Evolutionary conservation across 78 protist species (phyloP).

Genomic region (Dictyostelium purpureum): DNA sequence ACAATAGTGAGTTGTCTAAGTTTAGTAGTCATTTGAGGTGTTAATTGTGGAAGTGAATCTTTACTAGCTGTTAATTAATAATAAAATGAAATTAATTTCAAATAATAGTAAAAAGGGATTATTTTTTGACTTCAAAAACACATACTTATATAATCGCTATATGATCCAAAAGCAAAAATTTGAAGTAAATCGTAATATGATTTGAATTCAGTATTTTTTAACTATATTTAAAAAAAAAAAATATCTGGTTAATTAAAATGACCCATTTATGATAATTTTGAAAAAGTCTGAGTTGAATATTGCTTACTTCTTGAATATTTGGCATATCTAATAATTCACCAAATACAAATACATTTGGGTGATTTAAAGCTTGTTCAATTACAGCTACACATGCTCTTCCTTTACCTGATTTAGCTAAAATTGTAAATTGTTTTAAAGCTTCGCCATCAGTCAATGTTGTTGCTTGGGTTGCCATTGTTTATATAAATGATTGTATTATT

Average conservation of each 20-base stretch:
- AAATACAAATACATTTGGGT: slow-evolving; percentile 81
- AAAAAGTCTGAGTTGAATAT: background rate
- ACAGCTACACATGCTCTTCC: slow-evolving; percentile 77
- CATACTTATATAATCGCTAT: slow-evolving; percentile 28
- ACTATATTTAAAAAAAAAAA: background rate
- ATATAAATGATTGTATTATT: background rate
- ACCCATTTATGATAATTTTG: background rate
- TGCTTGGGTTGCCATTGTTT: slow-evolving; percentile 25
- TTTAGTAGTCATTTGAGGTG: slow-evolving; percentile 68
- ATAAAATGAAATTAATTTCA: background rate
- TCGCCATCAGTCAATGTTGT: slow-evolving; percentile 67
- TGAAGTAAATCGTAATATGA: slow-evolving; percentile 31
- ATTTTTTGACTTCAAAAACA: background rate
- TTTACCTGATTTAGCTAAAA: slow-evolving; percentile 59
- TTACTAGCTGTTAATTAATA: slow-evolving; percentile 11
- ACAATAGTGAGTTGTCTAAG: slow-evolving; percentile 78
- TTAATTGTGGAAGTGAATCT: slow-evolving; percentile 38
- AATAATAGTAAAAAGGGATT: background rate
- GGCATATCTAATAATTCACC: slow-evolving; percentile 85
- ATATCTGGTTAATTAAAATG: background rate
- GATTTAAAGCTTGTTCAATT: slow-evolving; percentile 71
- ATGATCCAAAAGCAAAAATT: slow-evolving; percentile 63
- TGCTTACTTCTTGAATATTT: slow-evolving; percentile 67
- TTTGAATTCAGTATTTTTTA: slow-evolving; percentile 69
- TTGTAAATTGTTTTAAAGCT: slow-evolving; percentile 47